Evolutionary conservation across 2,329 filamentous ascomycete genomes (phyloP).

Genomic region (Fusarium sp.): DNA sequence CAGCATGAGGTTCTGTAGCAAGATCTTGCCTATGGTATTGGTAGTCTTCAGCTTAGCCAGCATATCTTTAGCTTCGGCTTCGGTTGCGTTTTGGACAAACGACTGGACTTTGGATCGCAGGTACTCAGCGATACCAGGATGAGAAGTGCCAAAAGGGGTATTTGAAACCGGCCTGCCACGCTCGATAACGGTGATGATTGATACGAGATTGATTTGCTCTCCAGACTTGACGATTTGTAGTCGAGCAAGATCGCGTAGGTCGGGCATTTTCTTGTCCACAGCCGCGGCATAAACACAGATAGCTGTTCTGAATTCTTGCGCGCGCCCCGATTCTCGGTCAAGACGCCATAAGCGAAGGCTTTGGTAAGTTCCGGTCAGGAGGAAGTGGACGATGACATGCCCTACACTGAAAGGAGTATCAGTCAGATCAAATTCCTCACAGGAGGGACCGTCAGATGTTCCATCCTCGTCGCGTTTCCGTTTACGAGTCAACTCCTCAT

Average conservation of each 20-base stretch:
- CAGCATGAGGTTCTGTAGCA: not conserved
- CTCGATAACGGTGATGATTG: not conserved
- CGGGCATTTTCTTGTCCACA: fast-evolving
- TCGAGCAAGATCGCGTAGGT: not conserved
- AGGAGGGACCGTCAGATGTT: no score
- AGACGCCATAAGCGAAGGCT: not conserved
- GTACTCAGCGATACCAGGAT: not conserved
- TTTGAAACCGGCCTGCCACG: not conserved
- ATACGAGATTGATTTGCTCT: not conserved
- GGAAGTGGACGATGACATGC: constrained; percentile 22
- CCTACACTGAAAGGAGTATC: not conserved
- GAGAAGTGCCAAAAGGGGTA: fast-evolving
- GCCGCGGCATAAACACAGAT: not conserved
- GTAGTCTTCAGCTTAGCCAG: not conserved
- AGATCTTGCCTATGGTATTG: not conserved
- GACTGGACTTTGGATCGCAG: not conserved
- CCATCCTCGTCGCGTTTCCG: no score
- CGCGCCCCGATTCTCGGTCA: not conserved
- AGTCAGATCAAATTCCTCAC: not conserved
- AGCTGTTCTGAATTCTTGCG: constrained; percentile 1
- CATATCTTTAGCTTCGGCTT: not conserved
- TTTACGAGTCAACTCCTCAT: not conserved
- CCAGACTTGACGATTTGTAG: not conserved
- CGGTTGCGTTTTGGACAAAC: fast-evolving
- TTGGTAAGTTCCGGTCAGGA: constrained; percentile 6